phyloP scores from a whole-genome alignment of 768 basidiomycete genomes.

The Russula emetica region DNA sequence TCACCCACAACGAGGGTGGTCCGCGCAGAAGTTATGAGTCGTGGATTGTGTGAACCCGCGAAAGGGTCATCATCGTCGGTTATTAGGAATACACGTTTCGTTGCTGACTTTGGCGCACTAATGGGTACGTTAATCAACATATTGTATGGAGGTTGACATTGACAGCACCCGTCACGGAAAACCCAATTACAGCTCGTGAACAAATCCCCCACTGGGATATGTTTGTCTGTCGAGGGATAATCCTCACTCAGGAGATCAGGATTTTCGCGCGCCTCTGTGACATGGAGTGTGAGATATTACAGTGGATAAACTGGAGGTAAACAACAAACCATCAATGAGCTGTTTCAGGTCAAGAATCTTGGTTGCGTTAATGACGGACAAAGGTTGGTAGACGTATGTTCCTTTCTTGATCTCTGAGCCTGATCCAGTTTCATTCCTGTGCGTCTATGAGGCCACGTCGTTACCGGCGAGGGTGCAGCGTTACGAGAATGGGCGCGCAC shows the following conservation, averaged over 20 bases:
- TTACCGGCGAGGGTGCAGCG: not conserved
- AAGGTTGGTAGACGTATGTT: slow-evolving; percentile 69
- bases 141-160: not conserved
- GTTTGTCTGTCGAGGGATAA: slow-evolving; percentile 61
- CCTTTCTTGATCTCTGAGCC: slow-evolving; percentile 63
- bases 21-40: slow-evolving; percentile 62
- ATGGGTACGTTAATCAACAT: not conserved
- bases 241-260: slow-evolving; percentile 48
- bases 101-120: slow-evolving; percentile 81
- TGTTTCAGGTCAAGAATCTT: slow-evolving; percentile 76
- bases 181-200: slow-evolving; percentile 90
- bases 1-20: slow-evolving; percentile 62
- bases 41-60: slow-evolving; percentile 49
- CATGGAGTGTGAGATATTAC: slow-evolving; percentile 11
- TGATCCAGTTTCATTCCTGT: slow-evolving; percentile 39
- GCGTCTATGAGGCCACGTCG: slow-evolving; percentile 28
- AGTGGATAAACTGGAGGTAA: not conserved
- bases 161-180: slow-evolving; percentile 74
- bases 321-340: slow-evolving; percentile 63
- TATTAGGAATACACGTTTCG: slow-evolving; percentile 90
- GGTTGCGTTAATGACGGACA: slow-evolving; percentile 72
- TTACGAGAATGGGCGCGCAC: slow-evolving; percentile 44
- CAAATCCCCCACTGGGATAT: slow-evolving; percentile 80
- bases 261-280: slow-evolving; percentile 61
- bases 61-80: slow-evolving; percentile 86